Evolutionary conservation across 1,284 basidiomycete genomes (phyloP).

Genomic region (Sporisorium scitamineum): DNA sequence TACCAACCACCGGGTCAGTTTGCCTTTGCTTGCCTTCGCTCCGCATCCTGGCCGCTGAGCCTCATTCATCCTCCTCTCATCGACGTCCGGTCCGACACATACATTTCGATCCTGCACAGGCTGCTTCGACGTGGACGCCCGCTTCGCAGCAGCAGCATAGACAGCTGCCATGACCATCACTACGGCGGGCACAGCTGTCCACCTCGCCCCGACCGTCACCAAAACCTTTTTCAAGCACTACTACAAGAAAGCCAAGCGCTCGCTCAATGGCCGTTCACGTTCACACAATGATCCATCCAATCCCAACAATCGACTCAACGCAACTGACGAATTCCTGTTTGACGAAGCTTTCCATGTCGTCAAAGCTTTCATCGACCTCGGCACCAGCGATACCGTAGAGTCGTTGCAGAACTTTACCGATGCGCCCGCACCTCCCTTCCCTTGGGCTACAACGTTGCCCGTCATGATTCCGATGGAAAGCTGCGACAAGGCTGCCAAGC

Average conservation of each 20-base stretch:
- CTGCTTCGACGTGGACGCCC: neutral
- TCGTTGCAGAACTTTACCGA: slow-evolving; percentile 73
- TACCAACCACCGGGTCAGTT: too few relatives aligned
- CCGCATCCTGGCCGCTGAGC: neutral
- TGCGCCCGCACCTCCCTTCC: slow-evolving; percentile 80
- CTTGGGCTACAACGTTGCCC: slow-evolving; percentile 82
- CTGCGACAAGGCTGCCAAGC: slow-evolving; percentile 82
- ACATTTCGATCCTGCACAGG: neutral
- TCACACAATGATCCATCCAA: slow-evolving; percentile 1
- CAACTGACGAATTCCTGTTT: slow-evolving; percentile 57
- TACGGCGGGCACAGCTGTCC: slow-evolving; percentile 53
- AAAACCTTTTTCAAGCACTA: slow-evolving; percentile 65
- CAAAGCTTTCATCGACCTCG: slow-evolving; percentile 54
- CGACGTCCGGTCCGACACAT: neutral
- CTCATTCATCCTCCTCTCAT: neutral
- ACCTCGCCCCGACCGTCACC: slow-evolving; percentile 64
- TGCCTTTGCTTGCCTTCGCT: too few relatives aligned
- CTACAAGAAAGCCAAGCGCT: slow-evolving; percentile 54
- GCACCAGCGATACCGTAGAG: slow-evolving; percentile 67
- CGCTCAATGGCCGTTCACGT: slow-evolving; percentile 20
- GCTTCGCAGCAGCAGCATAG: neutral
- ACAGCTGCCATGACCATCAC: slow-evolving; percentile 56
- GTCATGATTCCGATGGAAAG: slow-evolving; percentile 76
- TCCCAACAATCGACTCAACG: slow-evolving; percentile 18
- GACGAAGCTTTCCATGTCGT: slow-evolving; percentile 59